Evolutionary conservation across 2,329 filamentous ascomycete genomes (phyloP), one percentile per base, ranked within the genome.

Genomic region (Aspergillus sp.): DNA sequence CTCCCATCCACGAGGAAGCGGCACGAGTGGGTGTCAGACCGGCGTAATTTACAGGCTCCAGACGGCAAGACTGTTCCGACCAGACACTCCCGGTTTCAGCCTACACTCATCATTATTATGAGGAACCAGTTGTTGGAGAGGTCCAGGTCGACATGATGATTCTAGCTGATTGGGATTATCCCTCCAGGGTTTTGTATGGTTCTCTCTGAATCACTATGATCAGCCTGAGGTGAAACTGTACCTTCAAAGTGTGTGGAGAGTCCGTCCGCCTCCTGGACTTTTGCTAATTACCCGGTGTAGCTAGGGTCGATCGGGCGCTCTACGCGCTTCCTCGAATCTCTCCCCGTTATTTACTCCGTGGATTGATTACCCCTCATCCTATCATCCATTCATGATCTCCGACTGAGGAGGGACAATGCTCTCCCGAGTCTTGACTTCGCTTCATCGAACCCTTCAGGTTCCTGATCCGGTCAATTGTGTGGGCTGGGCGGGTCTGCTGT

Each of bases 401-500:
- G 25, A 29, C 25, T 29, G 25, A 29, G n/a, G n/a, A n/a, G n/a
- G n/a, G n/a, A n/a, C n/a, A n/a, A 29, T 7, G 7, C 25, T 29
- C 25, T 11, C 7, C 11, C 11, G 25, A 7, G 25, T 10, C 3
- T 9, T 38, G 13, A 11, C 14, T 38, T 38, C 16, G 34, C 16
- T n/a, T 17, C 14, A n/a, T 13, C 34, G 6, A 3, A 5, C 34
- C 34, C 34, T 38, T n/a, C 4, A n/a, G 34, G 34, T 48, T 48
- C 34, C 46, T 47, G 45, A 47, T 47, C 32, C 45, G 45, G 41
- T n/a, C 41, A n/a, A 44, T 38, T 38, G 34, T 38, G 34, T 38
- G 34, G 34, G 34, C 34, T 38, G 14, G 14, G 34, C 34, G 41
- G 19, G 41, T 44, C 36, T 17, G 5, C 36, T 31, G 34, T 47